phyloP scores from a whole-genome alignment of 106 monocot species.

The Apostasia shenzhenica region DNA sequence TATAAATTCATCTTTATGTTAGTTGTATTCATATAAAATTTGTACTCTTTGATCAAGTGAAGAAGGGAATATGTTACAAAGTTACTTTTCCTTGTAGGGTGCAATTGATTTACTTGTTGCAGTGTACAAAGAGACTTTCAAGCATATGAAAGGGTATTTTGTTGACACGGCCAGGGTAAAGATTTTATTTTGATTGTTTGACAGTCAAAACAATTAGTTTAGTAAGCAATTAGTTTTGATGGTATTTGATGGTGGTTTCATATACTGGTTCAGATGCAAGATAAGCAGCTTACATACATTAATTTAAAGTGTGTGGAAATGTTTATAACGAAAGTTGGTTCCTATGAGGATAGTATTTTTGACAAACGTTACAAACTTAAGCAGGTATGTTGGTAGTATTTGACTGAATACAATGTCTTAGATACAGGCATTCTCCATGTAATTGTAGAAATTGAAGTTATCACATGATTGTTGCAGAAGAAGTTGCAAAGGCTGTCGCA shows the following conservation, averaged over 20 bases:
- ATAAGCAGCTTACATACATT: slow-evolving; percentile 27
- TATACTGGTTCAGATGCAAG: slow-evolving; percentile 20
- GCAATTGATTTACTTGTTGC: slow-evolving; percentile 40
- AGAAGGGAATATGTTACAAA: neutral
- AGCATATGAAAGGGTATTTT: slow-evolving; percentile 38
- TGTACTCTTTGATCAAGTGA: too few species aligned
- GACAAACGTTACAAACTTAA: slow-evolving; percentile 15
- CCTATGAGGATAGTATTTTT: slow-evolving; percentile 38
- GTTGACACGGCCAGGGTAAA: slow-evolving; percentile 29
- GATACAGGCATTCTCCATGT: neutral
- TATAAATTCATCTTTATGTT: neutral
- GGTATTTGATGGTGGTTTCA: neutral
- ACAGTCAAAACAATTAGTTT: neutral
- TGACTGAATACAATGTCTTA: neutral
- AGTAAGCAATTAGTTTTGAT: too few species aligned
- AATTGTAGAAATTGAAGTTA: neutral
- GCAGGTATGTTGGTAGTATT: slow-evolving; percentile 12
- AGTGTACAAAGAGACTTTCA: slow-evolving; percentile 43
- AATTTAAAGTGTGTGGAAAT: slow-evolving; percentile 28
- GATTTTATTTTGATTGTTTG: neutral
- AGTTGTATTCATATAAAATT: too few species aligned
- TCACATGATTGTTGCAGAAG: slow-evolving; percentile 4
- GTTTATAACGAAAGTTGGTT: slow-evolving; percentile 29
- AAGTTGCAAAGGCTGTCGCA: slow-evolving; percentile 2
- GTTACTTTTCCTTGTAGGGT: neutral